Conservation (phyloP, 257 asterid species). For the Solanum ossicruentum region DNA sequence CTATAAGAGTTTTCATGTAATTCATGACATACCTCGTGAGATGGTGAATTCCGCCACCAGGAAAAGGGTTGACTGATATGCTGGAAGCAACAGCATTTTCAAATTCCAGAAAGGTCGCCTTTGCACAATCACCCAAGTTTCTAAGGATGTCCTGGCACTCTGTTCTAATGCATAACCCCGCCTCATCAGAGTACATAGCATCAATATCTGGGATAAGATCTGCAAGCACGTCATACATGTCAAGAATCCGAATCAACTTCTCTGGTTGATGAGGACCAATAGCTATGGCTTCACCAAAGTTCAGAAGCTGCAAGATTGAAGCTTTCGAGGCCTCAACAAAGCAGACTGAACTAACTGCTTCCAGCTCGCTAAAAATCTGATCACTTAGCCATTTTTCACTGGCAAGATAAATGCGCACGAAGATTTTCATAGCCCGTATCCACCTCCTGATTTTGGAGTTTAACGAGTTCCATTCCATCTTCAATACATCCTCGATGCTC, state of each 20-base stretch:
- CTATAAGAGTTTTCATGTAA: conserved; percentile 54
- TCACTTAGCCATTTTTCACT: conserved; percentile 66
- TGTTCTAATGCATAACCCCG: conserved; percentile 28
- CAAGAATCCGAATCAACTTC: conserved; percentile 68
- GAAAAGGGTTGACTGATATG: conserved; percentile 42
- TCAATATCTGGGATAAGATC: conserved; percentile 54
- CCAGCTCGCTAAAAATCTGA: conserved; percentile 74
- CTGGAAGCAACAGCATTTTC: conserved; percentile 59
- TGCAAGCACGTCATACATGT: conserved; percentile 75
- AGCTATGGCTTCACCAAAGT: conserved; percentile 72
- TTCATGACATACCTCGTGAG: conserved; percentile 82
- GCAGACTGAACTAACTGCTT: conserved; percentile 29
- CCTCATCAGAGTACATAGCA: conserved; percentile 35
- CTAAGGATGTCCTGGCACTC: conserved; percentile 50
- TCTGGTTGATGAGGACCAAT: conserved; percentile 82
- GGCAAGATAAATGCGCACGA: conserved; percentile 68
- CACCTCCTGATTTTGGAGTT: conserved; percentile 78
- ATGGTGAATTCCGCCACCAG: conserved; percentile 81
- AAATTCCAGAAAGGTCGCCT: conserved; percentile 68
- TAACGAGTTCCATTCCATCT: conserved; percentile 69
- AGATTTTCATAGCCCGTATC: conserved; percentile 80
- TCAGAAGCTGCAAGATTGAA: conserved; percentile 56
- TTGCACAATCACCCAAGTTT: conserved; percentile 64
- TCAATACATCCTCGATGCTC: conserved; percentile 80
- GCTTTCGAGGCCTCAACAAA: conserved; percentile 68